These are phyloP conservation scores for Penicillium sp. DNA, from an alignment of 2,329 filamentous ascomycete genomes.

Conservation along the genomic window DNA sequence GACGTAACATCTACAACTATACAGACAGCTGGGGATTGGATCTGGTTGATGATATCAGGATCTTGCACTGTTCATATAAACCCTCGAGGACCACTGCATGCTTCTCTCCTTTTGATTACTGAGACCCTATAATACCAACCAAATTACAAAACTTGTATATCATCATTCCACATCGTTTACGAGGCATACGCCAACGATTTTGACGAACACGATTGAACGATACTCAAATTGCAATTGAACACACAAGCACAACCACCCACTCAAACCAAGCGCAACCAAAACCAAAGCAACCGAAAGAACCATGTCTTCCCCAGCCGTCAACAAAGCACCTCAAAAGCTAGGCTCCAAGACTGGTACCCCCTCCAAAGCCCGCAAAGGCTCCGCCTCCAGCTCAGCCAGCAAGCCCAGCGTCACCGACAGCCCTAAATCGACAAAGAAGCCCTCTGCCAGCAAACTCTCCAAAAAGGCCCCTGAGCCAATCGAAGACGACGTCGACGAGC, in stretches of 20 bases:
- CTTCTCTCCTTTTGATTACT: background rate
- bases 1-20: conserved; percentile 21
- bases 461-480: conserved; percentile 22
- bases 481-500: conserved; percentile 18
- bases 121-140: background rate
- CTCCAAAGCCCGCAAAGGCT: conserved; percentile 22
- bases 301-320: conserved; percentile 22
- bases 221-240: background rate
- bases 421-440: conserved; percentile 21
- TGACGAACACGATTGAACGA: background rate
- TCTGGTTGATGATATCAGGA: conserved; percentile 19
- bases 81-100: conserved; percentile 1
- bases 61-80: conserved; percentile 3
- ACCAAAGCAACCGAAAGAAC: background rate
- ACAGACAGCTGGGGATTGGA: conserved; percentile 5
- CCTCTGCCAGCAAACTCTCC: conserved; percentile 25
- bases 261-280: background rate
- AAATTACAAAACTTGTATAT: conserved; percentile 4
- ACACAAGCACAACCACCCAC: background rate
- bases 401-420: conserved; percentile 14
- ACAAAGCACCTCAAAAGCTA: conserved; percentile 22
- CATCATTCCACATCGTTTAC: background rate
- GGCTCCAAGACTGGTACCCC: conserved; percentile 23
- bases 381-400: conserved; percentile 23
- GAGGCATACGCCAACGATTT: conserved; percentile 1